These are phyloP conservation scores for Aaosphaeria arxii DNA, from an alignment of 2,329 filamentous ascomycete genomes.

Conservation along the genomic window DNA sequence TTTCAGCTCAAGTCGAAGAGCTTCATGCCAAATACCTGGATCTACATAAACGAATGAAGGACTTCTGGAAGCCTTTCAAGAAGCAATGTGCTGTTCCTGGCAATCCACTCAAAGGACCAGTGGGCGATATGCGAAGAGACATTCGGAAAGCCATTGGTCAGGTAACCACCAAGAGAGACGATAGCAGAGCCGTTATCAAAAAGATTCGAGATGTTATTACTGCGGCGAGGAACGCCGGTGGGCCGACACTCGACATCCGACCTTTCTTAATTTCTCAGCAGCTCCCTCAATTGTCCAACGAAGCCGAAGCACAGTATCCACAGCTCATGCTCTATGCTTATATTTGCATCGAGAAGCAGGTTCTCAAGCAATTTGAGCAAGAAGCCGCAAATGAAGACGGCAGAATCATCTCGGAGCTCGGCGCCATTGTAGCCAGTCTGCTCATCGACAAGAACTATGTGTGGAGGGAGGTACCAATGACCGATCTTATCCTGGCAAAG, in stretches of 20 bases:
- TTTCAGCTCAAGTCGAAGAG: constrained; percentile 19
- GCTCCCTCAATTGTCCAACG: constrained; percentile 23
- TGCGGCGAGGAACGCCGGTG: constrained; percentile 16
- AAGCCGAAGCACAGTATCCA: constrained; percentile 42
- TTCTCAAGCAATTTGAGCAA: constrained; percentile 59
- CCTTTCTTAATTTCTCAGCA: constrained; percentile 32
- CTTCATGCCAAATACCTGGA: constrained; percentile 33
- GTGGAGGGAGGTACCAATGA: constrained; percentile 65
- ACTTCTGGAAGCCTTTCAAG: constrained; percentile 29
- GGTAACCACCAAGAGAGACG: constrained; percentile 25
- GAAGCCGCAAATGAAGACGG: constrained; percentile 39
- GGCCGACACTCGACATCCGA: constrained; percentile 34
- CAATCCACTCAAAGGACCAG: constrained; percentile 22
- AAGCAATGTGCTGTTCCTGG: constrained; percentile 19
- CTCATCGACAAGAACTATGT: constrained; percentile 68
- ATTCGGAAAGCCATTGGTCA: constrained; percentile 32
- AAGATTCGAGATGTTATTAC: constrained; percentile 27
- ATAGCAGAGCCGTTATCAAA: constrained; percentile 24
- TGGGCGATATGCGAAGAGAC: constrained; percentile 31
- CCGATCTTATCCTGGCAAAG: constrained; percentile 86
- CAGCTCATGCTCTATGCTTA: constrained; percentile 63
- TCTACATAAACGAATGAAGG: constrained; percentile 35
- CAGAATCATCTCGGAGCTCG: constrained; percentile 67
- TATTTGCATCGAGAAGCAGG: constrained; percentile 70
- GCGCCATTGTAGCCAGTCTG: constrained; percentile 71